Base-by-base conservation (phyloP, 257 asterid genomes). In the Plectranthus barbatus region DNA sequence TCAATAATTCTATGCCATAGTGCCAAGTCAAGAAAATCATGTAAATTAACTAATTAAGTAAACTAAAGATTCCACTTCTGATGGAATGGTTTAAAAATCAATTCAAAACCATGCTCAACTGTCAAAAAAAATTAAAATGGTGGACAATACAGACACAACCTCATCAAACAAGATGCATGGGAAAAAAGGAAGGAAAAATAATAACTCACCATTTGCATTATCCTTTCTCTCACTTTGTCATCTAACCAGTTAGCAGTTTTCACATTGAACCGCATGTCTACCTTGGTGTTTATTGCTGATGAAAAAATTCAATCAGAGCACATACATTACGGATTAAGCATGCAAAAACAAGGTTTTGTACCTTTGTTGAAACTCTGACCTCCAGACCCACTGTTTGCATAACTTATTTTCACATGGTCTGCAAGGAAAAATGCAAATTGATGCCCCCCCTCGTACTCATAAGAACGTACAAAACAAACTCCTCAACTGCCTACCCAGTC, bases 251-350 rank as follows among this genome's bases (percentile, higher is more conserved):
- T 54, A 1, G 99, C 99, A 61, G 73, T 69, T 72, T 74, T 75
- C 19, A 90, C 96, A 78, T 85, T 87, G 72, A 93, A 93, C 67
- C 96, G 90, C 99, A 93, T 93, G 78, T 93, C 97, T 67, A 93
- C 91, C 87, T 85, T 93, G 70, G 96, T 83, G 79, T 81, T 93
- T 50, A 90, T 85, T 71, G 89, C 75, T 77, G 62, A 65, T 9
- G 41, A 47, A 47, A 72, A 57, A 49, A 51, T 18, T 29, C 3
- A 58, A 62, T 61, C 48, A 57, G 73, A 13, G 13, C 17, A 53
- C 17, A 62, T 19, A 50, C 62, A 41, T 26, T 14, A 29, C 50
- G 29, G 36, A 47, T 42, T 10, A 47, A 19, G 47, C 53, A 51
- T 9, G 42, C 44, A 53, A 60, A 51, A 60, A 41, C 21, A 17